Evolutionary conservation across 1,284 basidiomycete genomes (phyloP), one percentile per base, ranked within the genome.

Genomic region (Austroboletus niveus): DNA sequence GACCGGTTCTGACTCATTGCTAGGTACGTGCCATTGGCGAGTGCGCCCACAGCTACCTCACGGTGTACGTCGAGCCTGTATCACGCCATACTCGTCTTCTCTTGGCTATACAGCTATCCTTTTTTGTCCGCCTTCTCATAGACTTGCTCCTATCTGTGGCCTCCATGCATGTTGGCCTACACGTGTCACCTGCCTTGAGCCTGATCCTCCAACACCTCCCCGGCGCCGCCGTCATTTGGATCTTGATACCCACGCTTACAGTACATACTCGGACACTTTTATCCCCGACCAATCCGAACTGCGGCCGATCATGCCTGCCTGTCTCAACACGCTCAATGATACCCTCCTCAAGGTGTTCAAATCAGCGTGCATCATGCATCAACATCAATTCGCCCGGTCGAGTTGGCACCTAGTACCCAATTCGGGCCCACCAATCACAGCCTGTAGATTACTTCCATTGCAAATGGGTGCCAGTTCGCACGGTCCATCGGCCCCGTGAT

Each of bases 1-100:
- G 48, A 43, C 42, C 35, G 27, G 17, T 5, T 10, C 36, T 56
- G 54, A 53, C 46, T 60, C 58, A 51, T 8, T n/a, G 22, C 22
- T 3, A 24, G 22, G 22, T 24, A 24, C 22, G 22, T 24, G 22
- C 22, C 22, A 24, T 24, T 24, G 22, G 22, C 22, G 22, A 24
- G 22, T 24, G 22, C 22, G 22, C 22, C 22, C 22, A 24, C 22
- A 24, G 22, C 22, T 24, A 5, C 22, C 22, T 24, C 22, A 5
- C 22, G 4, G 22, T 24, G 22, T 24, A 24, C 22, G 22, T 24
- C 5, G 22, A 24, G 22, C 22, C 22, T 24, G 22, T 24, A 24
- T 24, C 22, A 24, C 22, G 22, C 22, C 22, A 17, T 17, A 17
- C 17, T 12, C 31, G 32, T 34, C 32, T 34, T 9, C 32, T 24